These are phyloP conservation scores for Cryphonectria carpinicola DNA, from an alignment of 2,329 filamentous ascomycete genomes.

Conservation along the genomic window DNA sequence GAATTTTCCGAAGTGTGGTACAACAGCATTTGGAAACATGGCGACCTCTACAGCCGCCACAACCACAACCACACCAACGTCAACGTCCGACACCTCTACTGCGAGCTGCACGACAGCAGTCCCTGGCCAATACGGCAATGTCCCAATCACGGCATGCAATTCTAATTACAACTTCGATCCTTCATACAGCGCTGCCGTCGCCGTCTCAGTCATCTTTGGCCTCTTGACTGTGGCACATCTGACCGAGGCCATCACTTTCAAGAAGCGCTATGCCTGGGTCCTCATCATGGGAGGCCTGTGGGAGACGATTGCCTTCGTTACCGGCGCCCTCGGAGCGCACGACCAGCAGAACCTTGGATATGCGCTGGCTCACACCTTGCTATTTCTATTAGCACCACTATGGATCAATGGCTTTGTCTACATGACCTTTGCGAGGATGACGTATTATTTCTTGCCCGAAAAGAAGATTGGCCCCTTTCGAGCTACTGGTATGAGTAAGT, in stretches of 20 bases:
- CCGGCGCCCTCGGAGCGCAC: constrained; percentile 41
- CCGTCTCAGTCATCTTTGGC: constrained; percentile 34
- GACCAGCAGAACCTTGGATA: constrained; percentile 44
- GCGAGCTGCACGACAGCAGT: constrained; percentile 5
- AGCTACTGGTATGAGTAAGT: constrained; percentile 44
- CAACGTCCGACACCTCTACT: neutral
- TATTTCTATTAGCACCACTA: constrained; percentile 48
- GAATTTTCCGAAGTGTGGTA: neutral
- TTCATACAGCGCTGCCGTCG: constrained; percentile 34
- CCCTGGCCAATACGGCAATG: constrained; percentile 33
- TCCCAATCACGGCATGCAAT: constrained; percentile 36
- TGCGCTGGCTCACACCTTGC: constrained; percentile 38
- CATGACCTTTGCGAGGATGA: constrained; percentile 47
- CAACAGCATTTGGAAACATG: neutral
- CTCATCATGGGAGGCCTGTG: constrained; percentile 44
- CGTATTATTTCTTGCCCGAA: constrained; percentile 44
- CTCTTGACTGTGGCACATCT: constrained; percentile 33
- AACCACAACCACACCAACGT: neutral
- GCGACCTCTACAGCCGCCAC: constrained; percentile 1
- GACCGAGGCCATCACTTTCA: constrained; percentile 32
- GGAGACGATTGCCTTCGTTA: constrained; percentile 45
- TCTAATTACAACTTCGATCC: constrained; percentile 37
- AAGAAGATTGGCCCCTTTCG: constrained; percentile 36
- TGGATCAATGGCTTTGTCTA: constrained; percentile 52
- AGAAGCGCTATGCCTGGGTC: constrained; percentile 40